phyloP scores from a whole-genome alignment of 73 alveolate genomes.

The Paramecium bursaria region DNA sequence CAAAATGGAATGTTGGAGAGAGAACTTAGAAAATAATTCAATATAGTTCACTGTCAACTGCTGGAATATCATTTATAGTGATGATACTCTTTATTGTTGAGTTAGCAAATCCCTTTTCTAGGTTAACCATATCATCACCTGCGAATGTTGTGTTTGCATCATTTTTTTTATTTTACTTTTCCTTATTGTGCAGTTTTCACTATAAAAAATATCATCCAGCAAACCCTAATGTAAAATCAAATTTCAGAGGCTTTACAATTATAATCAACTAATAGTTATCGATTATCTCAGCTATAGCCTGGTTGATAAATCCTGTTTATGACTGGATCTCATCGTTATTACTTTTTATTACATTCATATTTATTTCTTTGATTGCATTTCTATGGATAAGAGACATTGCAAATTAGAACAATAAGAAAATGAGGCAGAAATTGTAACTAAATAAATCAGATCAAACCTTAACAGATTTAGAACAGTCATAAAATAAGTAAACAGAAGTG shows the following conservation, averaged over 20 bases:
- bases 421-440: neutral
- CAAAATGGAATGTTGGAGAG: too few relatives aligned
- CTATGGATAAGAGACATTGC: too few relatives aligned
- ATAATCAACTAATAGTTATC: neutral
- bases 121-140: constrained; percentile 17
- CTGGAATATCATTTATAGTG: neutral
- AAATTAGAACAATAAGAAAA: neutral
- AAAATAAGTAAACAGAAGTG: neutral
- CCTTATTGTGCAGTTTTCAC: neutral
- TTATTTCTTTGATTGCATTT: neutral
- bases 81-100: neutral
- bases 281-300: neutral
- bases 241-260: neutral
- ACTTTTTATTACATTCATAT: neutral
- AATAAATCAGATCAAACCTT: neutral
- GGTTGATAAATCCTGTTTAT: constrained; percentile 22
- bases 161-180: neutral
- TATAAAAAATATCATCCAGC: neutral
- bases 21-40: too few relatives aligned
- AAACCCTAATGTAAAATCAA: neutral
- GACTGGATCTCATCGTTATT: neutral
- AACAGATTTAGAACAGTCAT: neutral
- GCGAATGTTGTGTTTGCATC: neutral
- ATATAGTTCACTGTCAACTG: too few relatives aligned
- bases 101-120: neutral